Evolutionary conservation across 2,329 filamentous ascomycete species (phyloP), one percentile per base, ranked within the genome.

Genomic region (Alternaria arborescens): DNA sequence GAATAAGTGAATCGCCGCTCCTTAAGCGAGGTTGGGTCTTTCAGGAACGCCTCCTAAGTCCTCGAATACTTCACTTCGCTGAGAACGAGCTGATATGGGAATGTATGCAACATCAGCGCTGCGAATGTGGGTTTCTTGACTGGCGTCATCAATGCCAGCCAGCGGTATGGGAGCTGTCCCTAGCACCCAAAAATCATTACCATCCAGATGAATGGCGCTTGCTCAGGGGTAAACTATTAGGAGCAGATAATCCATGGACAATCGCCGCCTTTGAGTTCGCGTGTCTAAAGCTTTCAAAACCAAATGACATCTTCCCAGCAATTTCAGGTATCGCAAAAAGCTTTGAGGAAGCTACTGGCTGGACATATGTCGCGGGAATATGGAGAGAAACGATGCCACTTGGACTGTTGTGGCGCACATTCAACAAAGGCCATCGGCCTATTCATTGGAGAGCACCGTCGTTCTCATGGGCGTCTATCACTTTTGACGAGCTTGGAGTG

Each of bases 31-130:
- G 65, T 51, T 67, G 62, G 62, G 65, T 66, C 3, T 60, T 51
- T 24, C 65, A 67, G 52, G 65, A 67, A 48, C 60, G 58, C 5
- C 20, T 64, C 14, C 53, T 64, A 16, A 61, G 61, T 14, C 24
- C 61, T 8, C 58, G 64, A 3, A 26, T 64, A 6, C 38, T 66
- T 1, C 58, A 66, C 28, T 64, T 66, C 24, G 55, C 59, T 16
- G 40, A 30, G 10, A 38, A 59, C 24, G 64, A 66, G 16, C 18
- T 66, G 3, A 57, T 64, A 30, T 64, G 55, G 14, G 63, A 64
- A 53, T 77, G 74, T 28, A 58, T 32, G 36, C 20, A 36, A 22
- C 30, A 22, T 16, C n/a, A 18, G 20, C 22, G 20, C n/a, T 52
- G 50, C 24, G 50, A 52, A 41, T 52, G 50, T 36, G 50, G 50